Percentiles rank a stretch among this genome's conserved stretches.
phyloP scores from a whole-genome alignment of 2,329 filamentous ascomycete species.

The Hypoxylon sp. region DNA sequence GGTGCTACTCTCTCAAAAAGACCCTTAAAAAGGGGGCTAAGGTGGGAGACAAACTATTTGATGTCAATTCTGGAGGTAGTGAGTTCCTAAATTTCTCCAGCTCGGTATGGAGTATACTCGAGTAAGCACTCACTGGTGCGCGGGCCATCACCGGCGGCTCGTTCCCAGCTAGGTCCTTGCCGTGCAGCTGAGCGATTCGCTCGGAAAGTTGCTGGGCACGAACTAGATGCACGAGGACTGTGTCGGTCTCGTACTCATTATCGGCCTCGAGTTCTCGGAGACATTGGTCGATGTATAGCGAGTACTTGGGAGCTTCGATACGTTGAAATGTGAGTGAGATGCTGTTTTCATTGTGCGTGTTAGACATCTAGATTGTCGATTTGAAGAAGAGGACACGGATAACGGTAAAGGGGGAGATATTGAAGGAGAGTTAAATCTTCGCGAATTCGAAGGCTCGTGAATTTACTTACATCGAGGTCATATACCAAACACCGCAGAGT shows the following conservation, averaged over 20 bases:
- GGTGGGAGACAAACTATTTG: constrained; percentile 53
- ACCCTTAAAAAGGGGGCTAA: neutral
- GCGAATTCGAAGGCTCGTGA: too few relatives aligned
- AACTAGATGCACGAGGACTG: constrained; percentile 59
- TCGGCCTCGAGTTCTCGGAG: constrained; percentile 58
- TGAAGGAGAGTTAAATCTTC: too few relatives aligned
- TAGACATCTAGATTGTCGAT: too few relatives aligned
- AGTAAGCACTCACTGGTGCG: constrained; percentile 59
- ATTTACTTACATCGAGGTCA: constrained; percentile 62
- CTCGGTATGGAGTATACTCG: constrained; percentile 60
- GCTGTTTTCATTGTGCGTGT: constrained; percentile 44
- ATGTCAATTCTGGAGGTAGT: constrained; percentile 52
- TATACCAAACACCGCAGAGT: constrained; percentile 65
- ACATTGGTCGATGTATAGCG: constrained; percentile 64
- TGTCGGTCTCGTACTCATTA: constrained; percentile 61
- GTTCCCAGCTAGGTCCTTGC: constrained; percentile 50
- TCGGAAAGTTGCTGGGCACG: constrained; percentile 64
- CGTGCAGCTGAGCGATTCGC: constrained; percentile 59
- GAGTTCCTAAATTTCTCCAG: constrained; percentile 56
- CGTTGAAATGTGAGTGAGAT: constrained; percentile 58
- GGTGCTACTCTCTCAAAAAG: neutral
- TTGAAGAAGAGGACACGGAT: neutral
- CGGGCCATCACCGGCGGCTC: constrained; percentile 53
- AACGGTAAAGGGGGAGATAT: neutral
- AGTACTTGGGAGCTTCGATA: constrained; percentile 63